Evolutionary conservation across 495 filamentous ascomycete genomes (phyloP), one percentile per base, ranked within the genome.

Genomic region (Penicillium lividum): DNA sequence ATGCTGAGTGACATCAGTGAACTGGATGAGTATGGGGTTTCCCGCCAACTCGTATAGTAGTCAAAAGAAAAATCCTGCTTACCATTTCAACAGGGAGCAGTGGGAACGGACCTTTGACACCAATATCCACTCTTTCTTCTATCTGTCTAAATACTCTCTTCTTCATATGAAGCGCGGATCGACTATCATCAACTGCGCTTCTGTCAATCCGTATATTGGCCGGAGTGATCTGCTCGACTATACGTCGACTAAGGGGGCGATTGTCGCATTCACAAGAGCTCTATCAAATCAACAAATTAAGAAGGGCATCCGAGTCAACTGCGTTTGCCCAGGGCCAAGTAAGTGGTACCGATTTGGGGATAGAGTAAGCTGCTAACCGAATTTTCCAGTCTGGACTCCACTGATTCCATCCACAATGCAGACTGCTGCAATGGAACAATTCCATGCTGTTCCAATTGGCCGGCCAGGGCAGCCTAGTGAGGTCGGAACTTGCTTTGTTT

Each of bases 221-320:
- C 87, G 89, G 13, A 86, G 86, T 0, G 90, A 94, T 65, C 82
- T 95, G 2, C 82, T 95, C 29, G 91, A 96, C 74, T 94, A 96
- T 74, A 92, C 90, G 3, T 83, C 88, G 8, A 89, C 85, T 42
- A 95, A 95, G 68, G 91, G 91, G 51, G 90, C 90, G 54, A 89
- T 94, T 58, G 76, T 95, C 4, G 81, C 90, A 15, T 93, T 95
- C 75, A 93, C 89, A 0, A 86, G 89, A 13, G 89, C 81, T 11
- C 76, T 96, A 13, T 87, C 86, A 40, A 94, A 92, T 68, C 88
- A 93, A 68, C 84, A 87, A 62, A 65, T 90, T 8, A 63, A 68
- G 52, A 84, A 86, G 46, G 91, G 90, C 6, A 92, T 94, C 67
- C 83, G 90, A 5, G 89, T 93, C 55, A 96, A 94, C 61, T 84